These are phyloP conservation scores for Davidsoniella australis DNA, from an alignment of 2,329 filamentous ascomycete species.

Conservation along the genomic window DNA sequence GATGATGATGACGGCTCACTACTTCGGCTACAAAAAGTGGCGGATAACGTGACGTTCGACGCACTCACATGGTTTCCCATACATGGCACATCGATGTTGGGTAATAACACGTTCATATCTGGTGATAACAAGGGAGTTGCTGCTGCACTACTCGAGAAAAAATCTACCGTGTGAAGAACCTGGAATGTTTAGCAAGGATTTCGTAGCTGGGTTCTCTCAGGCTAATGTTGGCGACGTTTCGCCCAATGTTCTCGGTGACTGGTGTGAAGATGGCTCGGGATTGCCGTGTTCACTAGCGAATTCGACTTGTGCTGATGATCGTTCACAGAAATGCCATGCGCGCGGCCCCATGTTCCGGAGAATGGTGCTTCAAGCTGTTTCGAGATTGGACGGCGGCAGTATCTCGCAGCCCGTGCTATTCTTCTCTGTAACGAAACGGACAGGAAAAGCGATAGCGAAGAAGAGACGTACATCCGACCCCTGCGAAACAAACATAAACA, in stretches of 20 bases:
- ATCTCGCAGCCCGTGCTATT: slow-evolving; percentile 32
- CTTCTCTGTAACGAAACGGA: no score
- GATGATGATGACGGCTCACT: slow-evolving; percentile 28
- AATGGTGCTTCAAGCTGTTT: slow-evolving; percentile 57
- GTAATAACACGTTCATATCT: slow-evolving; percentile 76
- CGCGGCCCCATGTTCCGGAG: slow-evolving; percentile 56
- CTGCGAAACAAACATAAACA: slow-evolving; percentile 21
- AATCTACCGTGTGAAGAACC: slow-evolving; percentile 32
- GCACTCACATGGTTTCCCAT: slow-evolving; percentile 80
- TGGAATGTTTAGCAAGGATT: slow-evolving; percentile 41
- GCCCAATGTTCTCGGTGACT: slow-evolving; percentile 75
- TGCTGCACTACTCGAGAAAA: slow-evolving; percentile 65
- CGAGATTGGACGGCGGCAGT: slow-evolving; percentile 62
- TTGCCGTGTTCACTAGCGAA: slow-evolving; percentile 58
- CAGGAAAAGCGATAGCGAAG: no score
- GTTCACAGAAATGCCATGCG: slow-evolving; percentile 54
- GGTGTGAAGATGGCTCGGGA: slow-evolving; percentile 71
- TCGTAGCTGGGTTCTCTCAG: slow-evolving; percentile 85
- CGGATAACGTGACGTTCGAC: slow-evolving; percentile 59
- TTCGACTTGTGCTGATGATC: slow-evolving; percentile 60
- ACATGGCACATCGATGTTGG: slow-evolving; percentile 76
- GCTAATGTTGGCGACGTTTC: slow-evolving; percentile 82
- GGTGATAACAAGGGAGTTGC: slow-evolving; percentile 92
- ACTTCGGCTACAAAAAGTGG: slow-evolving; percentile 53
- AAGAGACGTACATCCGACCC: slow-evolving; percentile 24